Evolutionary conservation across 257 asterid species (phyloP), one percentile per base, ranked within the genome.

Genomic region (Plantago major): DNA sequence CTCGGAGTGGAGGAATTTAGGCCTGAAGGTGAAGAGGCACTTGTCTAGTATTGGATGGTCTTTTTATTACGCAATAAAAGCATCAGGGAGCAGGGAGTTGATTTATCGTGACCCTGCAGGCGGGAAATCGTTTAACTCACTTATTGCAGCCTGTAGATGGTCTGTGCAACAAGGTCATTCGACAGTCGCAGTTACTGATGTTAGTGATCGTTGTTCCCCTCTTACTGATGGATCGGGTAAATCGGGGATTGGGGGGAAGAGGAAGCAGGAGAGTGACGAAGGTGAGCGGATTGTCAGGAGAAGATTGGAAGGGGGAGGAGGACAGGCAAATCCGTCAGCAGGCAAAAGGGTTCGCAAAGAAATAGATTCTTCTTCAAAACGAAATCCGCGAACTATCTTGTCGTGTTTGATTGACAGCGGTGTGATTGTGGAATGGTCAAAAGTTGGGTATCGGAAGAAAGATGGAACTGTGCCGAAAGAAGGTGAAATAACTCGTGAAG

Each of bases 401-500:
- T 87, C 96, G 71, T 79, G 81, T 87, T 78, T 93, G 78, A 85
- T 93, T 48, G 99, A 84, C 71, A 76, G 75, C 63, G 76, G 82
- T 58, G 74, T 87, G 58, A 77, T 89, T 73, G 62, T 80, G 70
- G 91, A 94, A 10, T 65, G 90, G 80, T 71, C 73, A 42, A 85
- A 71, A 73, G 99, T 89, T 64, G 76, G 66, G 9, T 93, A 87
- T 67, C 71, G 81, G 15, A 66, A 63, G 62, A 79, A 71, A 43
- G 76, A 66, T 60, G 79, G 79, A 6, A 44, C 11, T 15, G 53
- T 62, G 12, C 64, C 63, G 71, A 77, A 72, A 60, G 89, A 89
- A 73, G 99, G 99, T 17, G 68, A 76, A 63, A 71, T 87, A 77
- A 78, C 86, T 60, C 95, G 95, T 55, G 88, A 87, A 30, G 99